Percentiles rank a stretch among this genome's conserved stretches.
phyloP scores from a whole-genome alignment of 768 basidiomycete species.

The Phanerochaete carnosa region DNA sequence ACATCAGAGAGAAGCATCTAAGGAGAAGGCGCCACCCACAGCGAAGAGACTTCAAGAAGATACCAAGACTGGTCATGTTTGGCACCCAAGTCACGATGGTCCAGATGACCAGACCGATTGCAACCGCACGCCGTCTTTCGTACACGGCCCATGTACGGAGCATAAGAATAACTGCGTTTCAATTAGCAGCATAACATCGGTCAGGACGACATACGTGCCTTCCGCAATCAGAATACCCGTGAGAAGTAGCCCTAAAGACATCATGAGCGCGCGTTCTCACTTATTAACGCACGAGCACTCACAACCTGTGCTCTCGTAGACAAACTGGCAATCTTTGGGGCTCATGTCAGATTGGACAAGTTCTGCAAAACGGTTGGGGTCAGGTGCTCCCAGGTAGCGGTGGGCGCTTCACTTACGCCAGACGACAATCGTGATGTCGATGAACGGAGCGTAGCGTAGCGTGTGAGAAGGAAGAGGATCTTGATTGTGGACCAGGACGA shows the following conservation, averaged over 20 bases:
- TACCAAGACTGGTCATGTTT: background rate
- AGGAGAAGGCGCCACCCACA: background rate
- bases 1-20: background rate
- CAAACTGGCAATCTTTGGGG: background rate
- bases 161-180: background rate
- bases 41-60: background rate
- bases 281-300: no score
- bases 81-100: background rate
- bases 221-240: background rate
- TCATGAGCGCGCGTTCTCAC: no score
- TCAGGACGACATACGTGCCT: background rate
- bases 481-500: background rate
- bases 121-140: background rate
- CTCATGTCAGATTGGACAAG: background rate
- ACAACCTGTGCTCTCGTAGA: background rate
- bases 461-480: slow-evolving; percentile 1
- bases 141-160: background rate
- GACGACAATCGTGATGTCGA: background rate
- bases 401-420: background rate
- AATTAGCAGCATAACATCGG: background rate
- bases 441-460: slow-evolving; percentile 7
- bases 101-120: background rate
- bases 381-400: background rate
- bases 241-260: background rate
- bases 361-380: background rate